Percentiles rank a stretch among this genome's conserved stretches.
phyloP scores from a whole-genome alignment of 352 stramenopile genomes.

The Pythium oligandrum region DNA sequence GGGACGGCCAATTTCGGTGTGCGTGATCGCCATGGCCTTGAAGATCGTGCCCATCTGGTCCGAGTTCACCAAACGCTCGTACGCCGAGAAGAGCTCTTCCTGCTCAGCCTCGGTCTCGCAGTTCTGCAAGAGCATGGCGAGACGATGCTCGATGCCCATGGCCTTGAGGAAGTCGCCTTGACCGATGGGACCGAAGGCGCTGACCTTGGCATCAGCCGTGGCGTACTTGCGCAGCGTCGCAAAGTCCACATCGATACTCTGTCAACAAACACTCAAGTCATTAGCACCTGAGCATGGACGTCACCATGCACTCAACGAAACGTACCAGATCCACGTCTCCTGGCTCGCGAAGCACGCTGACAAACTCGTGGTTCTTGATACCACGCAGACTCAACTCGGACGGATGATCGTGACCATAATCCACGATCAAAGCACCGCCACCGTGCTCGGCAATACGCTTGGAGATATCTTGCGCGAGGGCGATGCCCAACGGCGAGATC shows the following conservation, averaged over 20 bases:
- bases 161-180: slow-evolving; percentile 93
- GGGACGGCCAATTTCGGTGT: slow-evolving; percentile 45
- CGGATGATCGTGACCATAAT: slow-evolving; percentile 93
- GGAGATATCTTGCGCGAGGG: slow-evolving; percentile 90
- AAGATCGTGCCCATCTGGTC: slow-evolving; percentile 94
- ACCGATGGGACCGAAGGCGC: slow-evolving; percentile 83
- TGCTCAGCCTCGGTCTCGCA: slow-evolving; percentile 78
- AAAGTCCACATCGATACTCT: slow-evolving; percentile 90
- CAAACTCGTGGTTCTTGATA: slow-evolving; percentile 93
- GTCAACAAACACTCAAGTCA: slow-evolving; percentile 5
- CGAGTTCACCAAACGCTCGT: slow-evolving; percentile 88
- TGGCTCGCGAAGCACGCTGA: slow-evolving; percentile 89
- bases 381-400: slow-evolving; percentile 88
- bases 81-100: slow-evolving; percentile 87
- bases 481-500: slow-evolving; percentile 90
- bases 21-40: slow-evolving; percentile 90
- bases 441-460: slow-evolving; percentile 79
- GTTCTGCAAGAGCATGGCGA: slow-evolving; percentile 88
- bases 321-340: slow-evolving; percentile 88
- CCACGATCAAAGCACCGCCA: slow-evolving; percentile 90
- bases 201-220: slow-evolving; percentile 44
- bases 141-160: slow-evolving; percentile 93
- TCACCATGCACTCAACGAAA: slow-evolving; percentile 4
- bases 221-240: slow-evolving; percentile 64
- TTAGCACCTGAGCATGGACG: neutral